Evolutionary conservation across 768 basidiomycete species (phyloP).

Genomic region (Albatrellus ellisii): DNA sequence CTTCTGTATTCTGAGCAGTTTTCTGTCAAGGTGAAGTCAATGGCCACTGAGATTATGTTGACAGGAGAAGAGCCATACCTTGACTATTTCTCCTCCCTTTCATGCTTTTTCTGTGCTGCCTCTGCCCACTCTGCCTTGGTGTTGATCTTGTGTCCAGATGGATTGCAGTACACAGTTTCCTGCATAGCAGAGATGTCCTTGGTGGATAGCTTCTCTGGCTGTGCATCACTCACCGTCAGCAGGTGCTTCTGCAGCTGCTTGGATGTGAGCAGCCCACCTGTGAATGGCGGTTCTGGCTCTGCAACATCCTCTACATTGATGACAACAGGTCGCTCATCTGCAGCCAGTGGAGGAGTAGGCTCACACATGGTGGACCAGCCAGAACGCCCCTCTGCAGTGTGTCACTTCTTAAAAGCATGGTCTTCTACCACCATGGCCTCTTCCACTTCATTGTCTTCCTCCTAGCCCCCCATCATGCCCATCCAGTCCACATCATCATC

Average conservation of each 20-base stretch:
- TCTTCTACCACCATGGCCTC: conserved; percentile 65
- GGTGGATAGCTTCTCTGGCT: conserved; percentile 26
- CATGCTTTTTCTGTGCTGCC: conserved; percentile 65
- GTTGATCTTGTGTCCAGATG: conserved; percentile 79
- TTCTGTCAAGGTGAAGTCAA: no score
- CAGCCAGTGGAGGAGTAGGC: conserved; percentile 35
- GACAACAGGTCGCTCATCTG: conserved; percentile 57
- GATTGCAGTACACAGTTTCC: conserved; percentile 92
- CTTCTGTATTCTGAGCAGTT: no score
- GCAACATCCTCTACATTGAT: conserved; percentile 32
- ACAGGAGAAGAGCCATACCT: no score
- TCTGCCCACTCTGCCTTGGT: conserved; percentile 77
- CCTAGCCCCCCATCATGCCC: conserved; percentile 30
- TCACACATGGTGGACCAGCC: conserved; percentile 62
- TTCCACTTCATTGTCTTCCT: conserved; percentile 41
- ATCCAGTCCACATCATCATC: conserved; percentile 70
- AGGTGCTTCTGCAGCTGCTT: conserved; percentile 58
- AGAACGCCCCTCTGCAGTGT: conserved; percentile 34
- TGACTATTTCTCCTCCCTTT: conserved; percentile 76
- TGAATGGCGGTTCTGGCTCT: conserved; percentile 29
- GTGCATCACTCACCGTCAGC: conserved; percentile 25
- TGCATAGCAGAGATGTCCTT: conserved; percentile 49
- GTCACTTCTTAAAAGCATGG: conserved; percentile 68
- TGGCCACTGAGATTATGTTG: no score
- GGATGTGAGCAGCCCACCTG: conserved; percentile 69